A percentile compares a stretch with the other conserved stretches of the same genome.
These are phyloP conservation scores for Cubamyces sp. DNA, from an alignment of 768 basidiomycete genomes.

Conservation along the genomic window DNA sequence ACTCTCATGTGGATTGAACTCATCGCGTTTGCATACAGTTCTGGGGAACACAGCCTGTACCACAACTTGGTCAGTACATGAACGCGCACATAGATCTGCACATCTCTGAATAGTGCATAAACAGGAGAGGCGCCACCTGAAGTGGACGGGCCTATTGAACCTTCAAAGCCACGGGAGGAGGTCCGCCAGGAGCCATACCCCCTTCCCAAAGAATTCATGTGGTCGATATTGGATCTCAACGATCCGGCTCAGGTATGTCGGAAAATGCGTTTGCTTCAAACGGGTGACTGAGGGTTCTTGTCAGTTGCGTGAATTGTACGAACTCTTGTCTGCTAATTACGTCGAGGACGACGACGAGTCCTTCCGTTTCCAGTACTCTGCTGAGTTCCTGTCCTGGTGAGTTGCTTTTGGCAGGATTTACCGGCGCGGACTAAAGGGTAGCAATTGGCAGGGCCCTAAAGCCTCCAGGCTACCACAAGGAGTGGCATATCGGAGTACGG, in stretches of 20 bases:
- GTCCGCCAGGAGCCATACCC: conserved; percentile 88
- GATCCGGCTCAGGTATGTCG: conserved; percentile 69
- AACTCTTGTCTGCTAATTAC: conserved; percentile 89
- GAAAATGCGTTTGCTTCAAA: neutral
- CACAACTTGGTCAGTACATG: conserved; percentile 66
- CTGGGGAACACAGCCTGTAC: conserved; percentile 97
- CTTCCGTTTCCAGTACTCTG: conserved; percentile 96
- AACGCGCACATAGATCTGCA: neutral
- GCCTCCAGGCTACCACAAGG: conserved; percentile 89
- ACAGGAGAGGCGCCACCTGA: conserved; percentile 64
- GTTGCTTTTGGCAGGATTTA: conserved; percentile 10
- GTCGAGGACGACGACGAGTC: conserved; percentile 95
- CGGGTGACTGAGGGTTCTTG: neutral
- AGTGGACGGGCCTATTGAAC: conserved; percentile 90
- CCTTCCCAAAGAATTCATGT: conserved; percentile 91
- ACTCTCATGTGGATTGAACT: neutral
- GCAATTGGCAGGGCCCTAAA: conserved; percentile 79
- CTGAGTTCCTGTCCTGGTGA: conserved; percentile 92
- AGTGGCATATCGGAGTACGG: conserved; percentile 97
- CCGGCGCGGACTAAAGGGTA: neutral
- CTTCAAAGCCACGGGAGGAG: conserved; percentile 71
- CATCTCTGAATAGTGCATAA: neutral
- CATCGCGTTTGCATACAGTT: conserved; percentile 56
- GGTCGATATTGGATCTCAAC: conserved; percentile 81
- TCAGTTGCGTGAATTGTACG: conserved; percentile 89